Base-by-base conservation (phyloP, 306 rosid species). In the Cercis canadensis region DNA sequence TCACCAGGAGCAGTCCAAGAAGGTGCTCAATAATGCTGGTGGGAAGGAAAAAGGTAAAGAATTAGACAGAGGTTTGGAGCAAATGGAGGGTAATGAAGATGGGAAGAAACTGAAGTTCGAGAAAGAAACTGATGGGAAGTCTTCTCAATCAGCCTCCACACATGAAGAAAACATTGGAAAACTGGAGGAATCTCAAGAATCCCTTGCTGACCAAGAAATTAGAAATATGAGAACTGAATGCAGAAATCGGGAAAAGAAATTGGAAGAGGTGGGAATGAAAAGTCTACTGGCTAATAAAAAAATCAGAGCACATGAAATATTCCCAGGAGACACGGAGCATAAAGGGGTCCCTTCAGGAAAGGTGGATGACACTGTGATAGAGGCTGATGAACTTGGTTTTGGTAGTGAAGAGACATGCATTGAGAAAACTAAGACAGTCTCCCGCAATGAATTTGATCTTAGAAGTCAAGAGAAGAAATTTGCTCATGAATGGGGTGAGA, bases 401-500 rank as follows among this genome's bases (percentile, higher is more conserved):
- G 65, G 69, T 67, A 19, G 61, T 78, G 82, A 75, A 66, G 78
- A 59, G 56, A 72, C 55, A 33, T 43, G 17, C 15, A 36, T 60
- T 1, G 80, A 82, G 73, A 78, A 80, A 67, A 77, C 54, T 52
- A 81, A 64, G 67, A 49, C 76, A 56, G 74, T n/a, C 66, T 54
- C 80, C 59, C 70, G 52, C 52, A 55, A 46, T 83, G 86, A 76
- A n/a, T 72, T 39, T 71, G 80, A 68, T 74, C 57, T 76, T 66
- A 80, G 75, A 61, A 77, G 70, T 67, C 84, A 78, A 77, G 85
- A 80, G 60, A 66, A 68, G 73, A 86, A 77, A 73, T 53, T 59
- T 82, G 73, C 46, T 62, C 65, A 77, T 53, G 79, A 79, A 74
- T 45, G 49, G 83, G 82, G 78, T 57, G 91, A 82, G 78, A 70